Evolutionary conservation across 1,139 yeast genomes (phyloP).

Genomic region (Nakaseomyces delphensis): DNA sequence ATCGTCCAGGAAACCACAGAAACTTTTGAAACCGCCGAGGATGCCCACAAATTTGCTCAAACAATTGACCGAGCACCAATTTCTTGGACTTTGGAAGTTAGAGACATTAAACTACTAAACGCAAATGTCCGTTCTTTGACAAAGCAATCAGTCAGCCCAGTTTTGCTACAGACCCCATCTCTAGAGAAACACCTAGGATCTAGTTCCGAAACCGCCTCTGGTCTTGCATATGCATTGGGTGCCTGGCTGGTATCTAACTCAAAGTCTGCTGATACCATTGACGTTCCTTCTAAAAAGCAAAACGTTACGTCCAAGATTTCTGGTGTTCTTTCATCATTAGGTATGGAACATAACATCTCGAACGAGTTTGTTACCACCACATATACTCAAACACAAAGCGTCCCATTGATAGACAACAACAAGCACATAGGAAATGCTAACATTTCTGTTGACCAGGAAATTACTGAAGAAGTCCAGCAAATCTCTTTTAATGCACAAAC

Average conservation of each 20-base stretch:
- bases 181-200: constrained; percentile 14
- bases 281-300: not conserved
- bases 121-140: constrained; percentile 26
- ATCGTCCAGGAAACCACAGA: constrained; percentile 15
- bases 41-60: constrained; percentile 23
- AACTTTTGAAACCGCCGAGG: constrained; percentile 12
- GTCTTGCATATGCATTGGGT: constrained; percentile 13
- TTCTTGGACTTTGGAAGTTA: constrained; percentile 36
- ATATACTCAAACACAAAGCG: not conserved
- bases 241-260: constrained; percentile 13
- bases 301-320: not conserved
- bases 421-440: constrained; percentile 5
- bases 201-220: constrained; percentile 4
- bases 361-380: not conserved
- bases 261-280: constrained; percentile 13
- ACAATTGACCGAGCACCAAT: constrained; percentile 17
- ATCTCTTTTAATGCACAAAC: not conserved
- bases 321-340: not conserved
- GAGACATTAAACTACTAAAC: constrained; percentile 25
- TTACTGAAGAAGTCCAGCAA: not conserved
- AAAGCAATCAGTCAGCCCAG: constrained; percentile 33
- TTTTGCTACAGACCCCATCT: constrained; percentile 28
- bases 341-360: not conserved
- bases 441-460: not conserved
- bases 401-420: constrained; percentile 6